Conservation (phyloP, 495 filamentous ascomycete species). For the Recurvomyces mirabilis region DNA sequence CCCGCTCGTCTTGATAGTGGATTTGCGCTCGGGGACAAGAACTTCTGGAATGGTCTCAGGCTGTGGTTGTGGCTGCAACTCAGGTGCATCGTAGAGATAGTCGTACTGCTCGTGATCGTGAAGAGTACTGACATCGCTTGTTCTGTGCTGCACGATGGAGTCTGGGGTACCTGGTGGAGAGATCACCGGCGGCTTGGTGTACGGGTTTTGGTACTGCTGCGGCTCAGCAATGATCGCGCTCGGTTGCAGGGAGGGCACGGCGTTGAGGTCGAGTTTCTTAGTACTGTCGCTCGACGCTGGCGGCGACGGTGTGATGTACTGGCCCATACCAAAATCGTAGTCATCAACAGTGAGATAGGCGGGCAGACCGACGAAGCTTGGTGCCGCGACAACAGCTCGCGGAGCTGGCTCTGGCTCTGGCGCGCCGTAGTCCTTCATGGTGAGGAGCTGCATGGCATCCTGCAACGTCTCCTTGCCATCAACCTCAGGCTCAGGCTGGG, state of each 20-base stretch:
- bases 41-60: slow-evolving; percentile 37
- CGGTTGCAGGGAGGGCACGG: too few species aligned
- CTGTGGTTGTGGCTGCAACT: slow-evolving; percentile 16
- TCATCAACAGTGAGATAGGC: slow-evolving; percentile 35
- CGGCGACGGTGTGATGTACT: slow-evolving; percentile 38
- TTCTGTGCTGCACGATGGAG: slow-evolving; percentile 80
- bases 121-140: slow-evolving; percentile 26
- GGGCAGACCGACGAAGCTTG: slow-evolving; percentile 31
- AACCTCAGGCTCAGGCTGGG: neutral
- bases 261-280: slow-evolving; percentile 1
- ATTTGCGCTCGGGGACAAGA: slow-evolving; percentile 65
- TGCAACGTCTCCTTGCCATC: slow-evolving; percentile 18
- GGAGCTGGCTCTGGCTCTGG: slow-evolving; percentile 8
- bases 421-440: slow-evolving; percentile 18
- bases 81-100: slow-evolving; percentile 25
- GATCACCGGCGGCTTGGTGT: too few species aligned
- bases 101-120: too few species aligned
- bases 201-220: too few species aligned
- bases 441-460: slow-evolving; percentile 19
- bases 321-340: slow-evolving; percentile 40
- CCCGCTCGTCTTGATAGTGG: slow-evolving; percentile 83
- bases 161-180: slow-evolving; percentile 69
- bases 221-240: neutral
- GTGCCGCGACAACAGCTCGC: neutral
- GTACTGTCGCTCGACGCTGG: slow-evolving; percentile 20